A percentile compares a stretch with the other conserved stretches of the same genome.
Evolutionary conservation across 2,329 filamentous ascomycete genomes (phyloP).

Genomic region (Aspergillus chevalieri): DNA sequence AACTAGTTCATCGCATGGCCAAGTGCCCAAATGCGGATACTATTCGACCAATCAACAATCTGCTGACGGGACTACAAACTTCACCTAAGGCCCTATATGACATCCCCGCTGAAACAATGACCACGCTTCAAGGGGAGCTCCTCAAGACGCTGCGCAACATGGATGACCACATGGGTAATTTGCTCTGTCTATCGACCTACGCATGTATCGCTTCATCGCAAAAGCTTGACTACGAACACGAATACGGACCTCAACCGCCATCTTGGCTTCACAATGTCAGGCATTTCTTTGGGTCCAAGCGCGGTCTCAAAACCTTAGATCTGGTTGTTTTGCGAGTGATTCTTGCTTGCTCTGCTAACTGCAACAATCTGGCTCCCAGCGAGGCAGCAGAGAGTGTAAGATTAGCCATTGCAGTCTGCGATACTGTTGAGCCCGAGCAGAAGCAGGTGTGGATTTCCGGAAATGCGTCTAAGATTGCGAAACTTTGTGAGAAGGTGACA

Average conservation of each 20-base stretch:
- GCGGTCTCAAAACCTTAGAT: slow-evolving; percentile 36
- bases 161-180: slow-evolving; percentile 34
- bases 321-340: slow-evolving; percentile 36
- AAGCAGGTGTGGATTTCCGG: slow-evolving; percentile 28
- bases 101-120: slow-evolving; percentile 29
- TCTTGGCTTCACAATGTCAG: slow-evolving; percentile 30
- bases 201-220: slow-evolving; percentile 25
- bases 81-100: slow-evolving; percentile 22
- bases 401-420: slow-evolving; percentile 31
- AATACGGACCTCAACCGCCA: slow-evolving; percentile 14
- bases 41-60: slow-evolving; percentile 27
- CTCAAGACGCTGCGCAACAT: slow-evolving; percentile 34
- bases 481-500: slow-evolving; percentile 33
- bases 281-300: slow-evolving; percentile 35
- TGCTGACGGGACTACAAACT: slow-evolving; percentile 26
- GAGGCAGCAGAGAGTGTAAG: slow-evolving; percentile 31
- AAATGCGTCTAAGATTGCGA: slow-evolving; percentile 29
- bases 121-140: slow-evolving; percentile 30
- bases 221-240: slow-evolving; percentile 1
- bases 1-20: slow-evolving; percentile 23
- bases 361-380: slow-evolving; percentile 17
- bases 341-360: slow-evolving; percentile 35
- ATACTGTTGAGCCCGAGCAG: slow-evolving; percentile 27
- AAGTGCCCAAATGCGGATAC: slow-evolving; percentile 26
- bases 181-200: slow-evolving; percentile 38